Base-by-base conservation (phyloP, 2,329 filamentous ascomycete species). In the Xylariomycetidae sp. region DNA sequence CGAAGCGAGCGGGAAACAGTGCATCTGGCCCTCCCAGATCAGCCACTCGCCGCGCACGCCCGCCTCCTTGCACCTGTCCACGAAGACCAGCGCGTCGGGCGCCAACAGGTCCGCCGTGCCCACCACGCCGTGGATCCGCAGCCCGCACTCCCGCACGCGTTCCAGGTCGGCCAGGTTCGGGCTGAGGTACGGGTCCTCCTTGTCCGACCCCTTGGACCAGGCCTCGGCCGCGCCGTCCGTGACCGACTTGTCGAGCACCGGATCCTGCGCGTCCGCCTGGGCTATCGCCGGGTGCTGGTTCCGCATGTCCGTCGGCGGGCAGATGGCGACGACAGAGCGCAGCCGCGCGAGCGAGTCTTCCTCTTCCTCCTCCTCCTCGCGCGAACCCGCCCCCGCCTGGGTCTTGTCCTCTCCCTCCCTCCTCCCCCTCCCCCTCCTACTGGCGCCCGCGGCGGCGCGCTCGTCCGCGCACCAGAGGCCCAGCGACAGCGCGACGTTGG, bases 11-110 rank as follows among this genome's bases (percentile, higher is more conserved):
- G 70, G 63, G 33, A 77, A 79, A 38, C 70, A 75, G 50, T 80
- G 75, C 70, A 80, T 79, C 54, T 77, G 70, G 13, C 67, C 67
- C 13, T 74, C 65, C 74, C 75, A 80, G 8, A 74, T 58, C 25
- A 80, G 43, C 76, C 75, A 79, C 35, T 71, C 58, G 0, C 75
- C 75, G 2, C 52, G 30, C 0, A 78, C 61, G 0, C 64, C 62
- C 13, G 55, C 48, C 27, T 65, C 49, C 17, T 58, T 56, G 6
- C 66, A 69, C 34, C 59, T 63, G 3, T 72, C 61, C 5, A 69
- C 49, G 30, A 77, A 72, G 1, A 61, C 41, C 2, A 71, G 41
- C 2, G 64, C 70, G 42, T 78, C 74, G 0, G 73, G 72, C 0
- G 61, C 59, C 3, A 80, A 51, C 0, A 79, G 64, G 38, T 80